A percentile compares a stretch with the other conserved stretches of the same genome.
Conservation (phyloP, 345 rosid species). For the Pistacia atlantica region DNA sequence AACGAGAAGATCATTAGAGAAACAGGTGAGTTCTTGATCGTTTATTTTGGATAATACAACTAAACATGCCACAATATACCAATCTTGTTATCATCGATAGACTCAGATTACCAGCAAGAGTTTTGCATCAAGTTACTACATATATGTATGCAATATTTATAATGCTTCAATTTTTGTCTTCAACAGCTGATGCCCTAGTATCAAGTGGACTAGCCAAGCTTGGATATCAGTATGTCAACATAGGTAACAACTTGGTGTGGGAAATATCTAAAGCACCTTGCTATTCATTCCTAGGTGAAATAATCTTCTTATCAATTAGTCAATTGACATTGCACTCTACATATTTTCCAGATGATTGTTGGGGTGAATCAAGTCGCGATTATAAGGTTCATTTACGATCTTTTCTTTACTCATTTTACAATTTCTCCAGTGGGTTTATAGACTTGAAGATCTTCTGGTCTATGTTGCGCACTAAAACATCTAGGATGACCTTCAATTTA, state of each 20-base stretch:
- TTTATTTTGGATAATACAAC: neutral
- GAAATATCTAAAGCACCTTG: neutral
- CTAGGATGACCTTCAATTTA: too few species aligned
- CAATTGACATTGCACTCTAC: neutral
- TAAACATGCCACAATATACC: neutral
- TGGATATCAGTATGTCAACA: conserved; percentile 30
- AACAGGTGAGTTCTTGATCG: conserved; percentile 1
- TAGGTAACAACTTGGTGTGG: conserved; percentile 18
- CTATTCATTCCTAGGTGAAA: neutral
- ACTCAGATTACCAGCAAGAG: too few species aligned
- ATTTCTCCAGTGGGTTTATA: neutral
- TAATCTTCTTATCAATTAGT: neutral
- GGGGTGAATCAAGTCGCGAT: conserved; percentile 26
- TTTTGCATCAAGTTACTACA: too few species aligned
- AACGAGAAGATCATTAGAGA: conserved; percentile 13
- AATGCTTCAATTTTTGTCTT: neutral
- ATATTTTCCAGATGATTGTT: conserved; percentile 25
- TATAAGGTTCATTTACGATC: conserved; percentile 8
- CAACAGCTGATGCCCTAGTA: conserved; percentile 32
- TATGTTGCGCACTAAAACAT: too few species aligned
- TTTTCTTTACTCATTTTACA: neutral
- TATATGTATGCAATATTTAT: too few species aligned
- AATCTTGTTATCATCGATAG: too few species aligned
- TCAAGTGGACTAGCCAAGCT: conserved; percentile 27
- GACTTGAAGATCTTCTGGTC: too few species aligned